Evolutionary conservation across 805 yeast genomes (phyloP), one percentile per base, ranked within the genome.

Genomic region (Maudiozyma saulgeensis): DNA sequence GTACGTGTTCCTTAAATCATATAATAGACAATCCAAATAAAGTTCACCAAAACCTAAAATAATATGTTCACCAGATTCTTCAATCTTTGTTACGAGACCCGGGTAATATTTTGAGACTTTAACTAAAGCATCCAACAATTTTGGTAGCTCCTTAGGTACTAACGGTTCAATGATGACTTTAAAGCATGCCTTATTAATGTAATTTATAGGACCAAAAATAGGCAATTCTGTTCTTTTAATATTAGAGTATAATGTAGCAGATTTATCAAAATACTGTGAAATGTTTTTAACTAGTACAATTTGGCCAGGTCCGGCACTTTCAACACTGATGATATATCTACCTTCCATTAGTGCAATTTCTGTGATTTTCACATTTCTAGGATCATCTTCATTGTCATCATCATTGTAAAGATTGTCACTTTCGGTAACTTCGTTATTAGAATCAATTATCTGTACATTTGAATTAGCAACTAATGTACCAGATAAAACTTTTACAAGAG

Each of bases 41-140:
- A 91, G 58, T 60, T 93, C 98, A 6, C 99, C 99, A 9, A 87
- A 78, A 0, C 93, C 96, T 26, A 81, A 59, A 0, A 93, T 63
- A 1, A 81, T 80, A 61, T 84, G 87, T 57, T 89, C 97, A 2
- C 97, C 96, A 46, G 90, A 84, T 55, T 87, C 95, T 62, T 88
- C 96, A 1, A 84, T 87, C 53, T 76, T 79, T n/a, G 86, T 70
- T 19, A 74, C 74, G 37, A 81, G 72, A 3, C 89, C 83, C 9
- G 84, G 75, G 60, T 87, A 90, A 0, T 82, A 70, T 55, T 76
- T 78, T 56, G 76, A 76, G 28, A 86, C 68, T 49, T 73, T 77
- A 50, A 84, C 73, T 44, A 93, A 68, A 0, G 88, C 90, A n/a
- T 78, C 81, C 13, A 82, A 69, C 56, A 93, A 69, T 51, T 76